Evolutionary conservation across 768 basidiomycete genomes (phyloP), one percentile per base, ranked within the genome.

Genomic region (Boletus speciosus): DNA sequence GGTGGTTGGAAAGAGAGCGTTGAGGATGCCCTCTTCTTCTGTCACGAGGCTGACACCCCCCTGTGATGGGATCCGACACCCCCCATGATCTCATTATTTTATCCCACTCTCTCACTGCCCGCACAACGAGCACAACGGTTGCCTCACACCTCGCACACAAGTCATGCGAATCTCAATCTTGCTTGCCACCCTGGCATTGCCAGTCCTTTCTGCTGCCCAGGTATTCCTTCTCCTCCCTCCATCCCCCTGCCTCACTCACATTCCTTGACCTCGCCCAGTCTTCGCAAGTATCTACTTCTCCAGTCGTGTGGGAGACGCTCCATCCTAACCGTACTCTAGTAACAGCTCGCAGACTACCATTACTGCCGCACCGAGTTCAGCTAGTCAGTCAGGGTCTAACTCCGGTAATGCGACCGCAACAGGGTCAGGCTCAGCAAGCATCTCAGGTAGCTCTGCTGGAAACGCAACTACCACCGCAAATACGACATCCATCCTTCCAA

Each of bases 341-440:
- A 78, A 79, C 34, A 60, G 71, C 52, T 73, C 76, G 1, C 61
- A 69, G 27, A 69, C 81, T 23, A 59, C 73, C 37, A 71, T 81
- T 52, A 62, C 81, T 58, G 79, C 84, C 15, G 70, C 80, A 37
- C 78, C 80, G 16, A 68, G 67, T 23, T 58, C 68, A 41, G 41
- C 64, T 38, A 63, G 57, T n/a, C 57, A 54, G 49, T 60, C 62
- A 19, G 55, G 31, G 14, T 57, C 70, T 27, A 51, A 56, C 15
- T 55, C 67, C 6, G 57, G 59, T 10, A 62, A 56, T 29, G 60
- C 48, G n/a, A 57, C 66, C 4, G 45, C 44, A 37, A 61, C 60
- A 29, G 61, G 58, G 27, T 64, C 70, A 21, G 57, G 53, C 37
- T 61, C 65, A 25, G 52, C 60, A 53, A 68, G 34, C 16, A 23